Evolutionary conservation across 257 asterid genomes (phyloP).

Genomic region (Coffea canephora): DNA sequence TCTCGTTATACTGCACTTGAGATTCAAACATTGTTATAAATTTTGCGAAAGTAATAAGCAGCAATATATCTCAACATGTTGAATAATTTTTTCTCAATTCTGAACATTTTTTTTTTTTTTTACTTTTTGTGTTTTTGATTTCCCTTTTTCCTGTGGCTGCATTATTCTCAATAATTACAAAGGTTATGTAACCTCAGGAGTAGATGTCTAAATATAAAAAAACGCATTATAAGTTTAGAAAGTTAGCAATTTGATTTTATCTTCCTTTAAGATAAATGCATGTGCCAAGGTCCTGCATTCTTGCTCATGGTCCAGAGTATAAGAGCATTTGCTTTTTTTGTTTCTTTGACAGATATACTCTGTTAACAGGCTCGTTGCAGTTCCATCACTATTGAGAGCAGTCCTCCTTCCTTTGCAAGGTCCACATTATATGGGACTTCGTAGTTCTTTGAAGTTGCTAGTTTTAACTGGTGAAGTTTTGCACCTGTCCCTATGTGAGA

Average conservation of each 20-base stretch:
- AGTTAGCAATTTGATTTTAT: background rate
- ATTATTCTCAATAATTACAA: background rate
- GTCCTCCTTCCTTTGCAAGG: constrained; percentile 59
- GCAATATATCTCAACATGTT: background rate
- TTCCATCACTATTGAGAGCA: constrained; percentile 80
- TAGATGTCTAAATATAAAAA: background rate
- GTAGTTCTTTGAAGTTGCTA: constrained; percentile 58
- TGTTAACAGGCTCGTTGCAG: constrained; percentile 76
- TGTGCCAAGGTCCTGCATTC: background rate
- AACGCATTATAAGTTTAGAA: background rate
- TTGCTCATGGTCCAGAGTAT: background rate
- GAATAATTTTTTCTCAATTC: background rate
- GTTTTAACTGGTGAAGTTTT: constrained; percentile 86
- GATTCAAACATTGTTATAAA: too few species aligned
- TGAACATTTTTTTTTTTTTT: background rate
- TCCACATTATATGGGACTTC: constrained; percentile 35
- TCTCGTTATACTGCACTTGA: background rate
- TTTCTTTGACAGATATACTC: constrained; percentile 59
- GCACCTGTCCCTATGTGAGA: constrained; percentile 55
- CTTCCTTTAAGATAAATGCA: background rate
- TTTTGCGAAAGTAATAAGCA: background rate
- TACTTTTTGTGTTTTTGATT: too few species aligned
- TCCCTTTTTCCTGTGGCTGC: background rate
- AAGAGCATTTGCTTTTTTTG: background rate
- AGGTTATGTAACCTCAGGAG: too few species aligned